A percentile compares a stretch with the other conserved stretches of the same genome.
phyloP scores from a whole-genome alignment of 2,329 filamentous ascomycete genomes.

The Calonectria fujianensis region DNA sequence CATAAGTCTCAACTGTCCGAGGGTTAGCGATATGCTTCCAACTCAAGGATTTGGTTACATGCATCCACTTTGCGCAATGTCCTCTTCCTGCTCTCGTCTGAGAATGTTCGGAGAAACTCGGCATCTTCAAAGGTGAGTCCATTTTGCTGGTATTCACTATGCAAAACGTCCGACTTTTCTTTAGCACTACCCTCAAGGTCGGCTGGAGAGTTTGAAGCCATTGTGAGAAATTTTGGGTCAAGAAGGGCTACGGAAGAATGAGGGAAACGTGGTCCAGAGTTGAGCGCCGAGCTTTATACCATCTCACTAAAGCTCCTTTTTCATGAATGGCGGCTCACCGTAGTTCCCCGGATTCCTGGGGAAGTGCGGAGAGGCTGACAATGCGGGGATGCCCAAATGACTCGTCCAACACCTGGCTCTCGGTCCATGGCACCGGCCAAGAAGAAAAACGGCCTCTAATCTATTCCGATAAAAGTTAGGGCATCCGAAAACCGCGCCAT shows the following conservation, averaged over 20 bases:
- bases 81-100: conserved; percentile 55
- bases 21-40: background rate
- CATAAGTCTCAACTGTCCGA: conserved; percentile 50
- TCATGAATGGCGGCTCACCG: background rate
- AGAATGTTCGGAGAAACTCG: conserved; percentile 57
- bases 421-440: background rate
- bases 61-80: conserved; percentile 58
- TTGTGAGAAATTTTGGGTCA: conserved; percentile 13
- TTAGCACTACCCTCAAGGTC: conserved; percentile 52
- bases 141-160: conserved; percentile 48
- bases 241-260: background rate
- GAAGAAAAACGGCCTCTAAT: too few species aligned
- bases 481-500: background rate
- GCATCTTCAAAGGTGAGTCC: conserved; percentile 54
- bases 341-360: conserved; percentile 34
- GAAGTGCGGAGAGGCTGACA: conserved; percentile 21
- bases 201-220: conserved; percentile 39
- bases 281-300: background rate
- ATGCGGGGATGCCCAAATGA: conserved; percentile 18
- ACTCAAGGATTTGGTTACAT: conserved; percentile 11
- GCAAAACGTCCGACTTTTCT: conserved; percentile 52
- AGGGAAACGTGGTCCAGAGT: background rate
- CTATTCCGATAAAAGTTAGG: background rate
- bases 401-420: background rate
- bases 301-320: background rate